These are phyloP conservation scores for Botrytis aclada DNA, from an alignment of 2,329 filamentous ascomycete species.

Conservation along the genomic window DNA sequence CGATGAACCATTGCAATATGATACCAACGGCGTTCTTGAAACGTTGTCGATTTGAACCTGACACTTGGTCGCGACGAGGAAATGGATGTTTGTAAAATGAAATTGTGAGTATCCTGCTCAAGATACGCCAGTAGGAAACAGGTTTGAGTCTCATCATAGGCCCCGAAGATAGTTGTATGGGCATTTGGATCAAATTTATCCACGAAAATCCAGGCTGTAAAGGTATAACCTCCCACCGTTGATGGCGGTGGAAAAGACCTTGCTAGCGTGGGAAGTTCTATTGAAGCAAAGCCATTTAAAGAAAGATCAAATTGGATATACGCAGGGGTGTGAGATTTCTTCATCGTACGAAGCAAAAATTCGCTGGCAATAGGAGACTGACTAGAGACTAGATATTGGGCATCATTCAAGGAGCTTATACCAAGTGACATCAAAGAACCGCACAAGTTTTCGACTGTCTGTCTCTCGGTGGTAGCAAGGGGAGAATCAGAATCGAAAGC, in stretches of 20 bases:
- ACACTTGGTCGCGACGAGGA: slow-evolving; percentile 83
- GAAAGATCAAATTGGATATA: slow-evolving; percentile 95
- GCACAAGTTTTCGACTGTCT: slow-evolving; percentile 64
- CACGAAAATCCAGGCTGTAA: slow-evolving; percentile 84
- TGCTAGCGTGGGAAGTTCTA: slow-evolving; percentile 85
- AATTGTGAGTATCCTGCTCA: slow-evolving; percentile 87
- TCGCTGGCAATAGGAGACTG: slow-evolving; percentile 55
- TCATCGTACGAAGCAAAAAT: slow-evolving; percentile 72
- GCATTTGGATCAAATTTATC: slow-evolving; percentile 80
- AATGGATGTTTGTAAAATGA: slow-evolving; percentile 95
- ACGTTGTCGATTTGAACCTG: slow-evolving; percentile 80
- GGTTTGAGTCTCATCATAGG: slow-evolving; percentile 86
- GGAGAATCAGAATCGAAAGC: slow-evolving; percentile 53
- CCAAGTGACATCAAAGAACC: slow-evolving; percentile 70
- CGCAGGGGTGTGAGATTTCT: slow-evolving; percentile 71
- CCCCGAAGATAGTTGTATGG: slow-evolving; percentile 94
- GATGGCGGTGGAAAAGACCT: slow-evolving; percentile 78
- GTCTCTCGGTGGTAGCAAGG: slow-evolving; percentile 54
- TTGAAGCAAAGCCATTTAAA: slow-evolving; percentile 79
- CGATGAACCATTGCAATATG: slow-evolving; percentile 88
- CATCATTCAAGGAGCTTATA: slow-evolving; percentile 76
- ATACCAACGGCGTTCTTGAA: slow-evolving; percentile 81
- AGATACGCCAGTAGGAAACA: slow-evolving; percentile 94
- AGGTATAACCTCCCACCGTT: slow-evolving; percentile 77
- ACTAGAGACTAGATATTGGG: slow-evolving; percentile 65